Percentiles rank a stretch among this genome's conserved stretches.
Evolutionary conservation across 768 basidiomycete species (phyloP).

Genomic region (Dioszegia crocea): DNA sequence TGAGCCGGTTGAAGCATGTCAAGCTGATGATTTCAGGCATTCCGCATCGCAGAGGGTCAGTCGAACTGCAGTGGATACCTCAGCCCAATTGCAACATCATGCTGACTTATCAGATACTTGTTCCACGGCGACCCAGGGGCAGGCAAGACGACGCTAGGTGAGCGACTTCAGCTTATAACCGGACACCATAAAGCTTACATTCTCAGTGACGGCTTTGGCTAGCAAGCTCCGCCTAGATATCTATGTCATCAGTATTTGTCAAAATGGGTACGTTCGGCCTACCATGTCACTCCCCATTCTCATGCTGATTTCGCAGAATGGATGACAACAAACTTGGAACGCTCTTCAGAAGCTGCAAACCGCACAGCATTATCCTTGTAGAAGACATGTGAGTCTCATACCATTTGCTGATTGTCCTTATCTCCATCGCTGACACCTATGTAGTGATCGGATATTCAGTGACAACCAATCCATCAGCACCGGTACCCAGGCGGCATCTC

Average conservation of each 20-base stretch:
- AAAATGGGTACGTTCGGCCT: conserved; percentile 28
- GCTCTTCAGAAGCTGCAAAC: conserved; percentile 80
- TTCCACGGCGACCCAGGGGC: conserved; percentile 36
- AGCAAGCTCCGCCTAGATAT: conserved; percentile 86
- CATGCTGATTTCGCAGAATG: conserved; percentile 26
- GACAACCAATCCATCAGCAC: not conserved
- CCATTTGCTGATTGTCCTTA: too few species aligned
- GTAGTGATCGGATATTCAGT: not conserved
- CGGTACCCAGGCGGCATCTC: not conserved
- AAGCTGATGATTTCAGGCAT: conserved; percentile 26
- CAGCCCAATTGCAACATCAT: too few species aligned
- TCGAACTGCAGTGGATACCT: not conserved
- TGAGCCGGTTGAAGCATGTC: too few species aligned
- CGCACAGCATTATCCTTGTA: conserved; percentile 76
- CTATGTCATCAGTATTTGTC: conserved; percentile 62
- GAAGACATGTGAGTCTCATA: conserved; percentile 64
- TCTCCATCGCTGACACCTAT: too few species aligned
- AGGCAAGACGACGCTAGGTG: conserved; percentile 36
- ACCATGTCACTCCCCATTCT: not conserved
- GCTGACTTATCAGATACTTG: conserved; percentile 15
- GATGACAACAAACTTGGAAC: conserved; percentile 76
- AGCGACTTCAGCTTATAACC: not conserved
- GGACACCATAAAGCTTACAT: not conserved
- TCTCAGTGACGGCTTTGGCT: conserved; percentile 64
- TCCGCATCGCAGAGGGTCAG: conserved; percentile 42